phyloP scores from a whole-genome alignment of 139 green algal species.

The Monoraphidium neglectum region DNA sequence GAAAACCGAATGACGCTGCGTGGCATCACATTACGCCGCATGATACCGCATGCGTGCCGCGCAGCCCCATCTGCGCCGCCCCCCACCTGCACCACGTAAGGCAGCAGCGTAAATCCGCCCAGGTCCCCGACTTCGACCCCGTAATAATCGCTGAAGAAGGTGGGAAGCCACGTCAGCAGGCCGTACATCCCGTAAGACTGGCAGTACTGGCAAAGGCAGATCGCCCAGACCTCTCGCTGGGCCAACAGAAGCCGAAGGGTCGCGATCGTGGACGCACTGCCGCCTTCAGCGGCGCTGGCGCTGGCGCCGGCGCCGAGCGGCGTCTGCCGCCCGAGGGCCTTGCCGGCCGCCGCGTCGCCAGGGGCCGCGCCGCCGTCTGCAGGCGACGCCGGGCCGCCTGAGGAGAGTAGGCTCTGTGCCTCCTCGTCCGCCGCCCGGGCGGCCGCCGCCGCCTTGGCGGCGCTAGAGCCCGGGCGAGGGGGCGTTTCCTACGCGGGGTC shows the following conservation, averaged over 20 bases:
- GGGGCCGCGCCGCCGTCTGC: constrained; percentile 12
- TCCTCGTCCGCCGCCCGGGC: too few relatives aligned
- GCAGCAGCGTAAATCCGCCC: constrained; percentile 72
- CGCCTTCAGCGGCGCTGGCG: not conserved
- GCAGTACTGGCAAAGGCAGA: constrained; percentile 74
- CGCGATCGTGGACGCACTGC: not conserved
- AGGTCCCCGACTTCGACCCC: constrained; percentile 60
- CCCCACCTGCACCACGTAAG: constrained; percentile 68
- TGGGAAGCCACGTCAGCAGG: constrained; percentile 84
- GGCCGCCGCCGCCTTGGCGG: too few relatives aligned
- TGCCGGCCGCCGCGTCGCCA: constrained; percentile 1
- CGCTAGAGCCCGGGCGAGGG: too few relatives aligned
- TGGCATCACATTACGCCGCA: too few relatives aligned
- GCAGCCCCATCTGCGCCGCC: not conserved
- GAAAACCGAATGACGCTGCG: not conserved
- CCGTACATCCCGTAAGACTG: constrained; percentile 73
- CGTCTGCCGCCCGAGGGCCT: not conserved
- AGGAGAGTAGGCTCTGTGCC: not conserved
- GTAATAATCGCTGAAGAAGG: constrained; percentile 77
- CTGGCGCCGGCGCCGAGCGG: not conserved
- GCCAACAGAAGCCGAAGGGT: constrained; percentile 46
- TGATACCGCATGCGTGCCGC: too few relatives aligned
- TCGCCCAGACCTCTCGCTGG: constrained; percentile 68
- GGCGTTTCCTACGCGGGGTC: too few relatives aligned
- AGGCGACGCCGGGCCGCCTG: not conserved